Conservation (phyloP, 345 rosid species). For the Schrenkiella parvula region DNA sequence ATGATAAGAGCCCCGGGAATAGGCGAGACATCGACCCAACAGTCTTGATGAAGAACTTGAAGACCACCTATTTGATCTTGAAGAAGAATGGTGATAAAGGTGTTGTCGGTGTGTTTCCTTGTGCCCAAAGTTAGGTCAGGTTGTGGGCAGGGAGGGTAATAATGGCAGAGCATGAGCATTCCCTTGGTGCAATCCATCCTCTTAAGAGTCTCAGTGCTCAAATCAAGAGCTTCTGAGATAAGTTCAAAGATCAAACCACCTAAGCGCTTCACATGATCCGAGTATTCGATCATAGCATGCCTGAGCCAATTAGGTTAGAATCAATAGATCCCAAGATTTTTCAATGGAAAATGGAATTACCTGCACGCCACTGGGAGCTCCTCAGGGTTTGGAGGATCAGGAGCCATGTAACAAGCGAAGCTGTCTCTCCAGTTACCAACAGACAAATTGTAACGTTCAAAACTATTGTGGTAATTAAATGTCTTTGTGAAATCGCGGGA, state of each 20-base stretch:
- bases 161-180: slow-evolving; percentile 30
- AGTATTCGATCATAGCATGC: slow-evolving; percentile 34
- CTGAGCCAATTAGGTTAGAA: slow-evolving; percentile 18
- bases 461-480: no score
- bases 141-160: slow-evolving; percentile 44
- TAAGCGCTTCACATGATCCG: slow-evolving; percentile 28
- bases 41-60: no score
- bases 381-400: no score
- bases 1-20: no score
- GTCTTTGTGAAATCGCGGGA: no score
- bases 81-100: slow-evolving; percentile 37
- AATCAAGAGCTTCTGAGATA: slow-evolving; percentile 44
- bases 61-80: slow-evolving; percentile 52
- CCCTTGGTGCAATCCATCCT: slow-evolving; percentile 27
- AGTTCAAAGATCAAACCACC: slow-evolving; percentile 32
- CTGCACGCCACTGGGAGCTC: no score
- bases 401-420: no score
- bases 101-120: slow-evolving; percentile 27
- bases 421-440: no score
- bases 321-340: background rate
- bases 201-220: slow-evolving; percentile 29
- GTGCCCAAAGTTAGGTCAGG: slow-evolving; percentile 40
- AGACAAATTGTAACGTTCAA: no score
- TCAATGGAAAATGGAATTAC: no score
- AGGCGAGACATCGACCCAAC: no score